Conservation (phyloP, 1,284 basidiomycete species). For the Taiwanofungus camphoratus region DNA sequence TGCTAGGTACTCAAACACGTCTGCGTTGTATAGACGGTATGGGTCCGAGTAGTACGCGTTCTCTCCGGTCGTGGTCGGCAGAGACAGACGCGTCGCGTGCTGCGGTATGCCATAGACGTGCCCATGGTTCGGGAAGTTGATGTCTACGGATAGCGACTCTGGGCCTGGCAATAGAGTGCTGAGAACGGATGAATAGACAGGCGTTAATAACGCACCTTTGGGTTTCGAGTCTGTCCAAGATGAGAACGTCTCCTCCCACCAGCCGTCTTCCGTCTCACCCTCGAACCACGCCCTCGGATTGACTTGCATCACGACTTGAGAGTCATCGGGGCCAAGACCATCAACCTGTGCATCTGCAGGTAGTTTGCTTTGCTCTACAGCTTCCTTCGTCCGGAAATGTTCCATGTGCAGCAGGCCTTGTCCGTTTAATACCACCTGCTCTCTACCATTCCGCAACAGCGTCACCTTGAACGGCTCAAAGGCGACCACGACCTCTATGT, state of each 20-base stretch:
- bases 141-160: conserved; percentile 89
- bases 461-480: conserved; percentile 74
- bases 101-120: conserved; percentile 96
- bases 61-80: conserved; percentile 79
- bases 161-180: conserved; percentile 60
- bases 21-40: conserved; percentile 93
- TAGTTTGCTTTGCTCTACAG: conserved; percentile 30
- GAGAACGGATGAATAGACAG: background rate
- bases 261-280: conserved; percentile 74
- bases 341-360: conserved; percentile 15
- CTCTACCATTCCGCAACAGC: conserved; percentile 67
- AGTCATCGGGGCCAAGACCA: conserved; percentile 35
- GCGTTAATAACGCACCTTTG: conserved; percentile 56
- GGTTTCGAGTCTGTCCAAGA: conserved; percentile 92
- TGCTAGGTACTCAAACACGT: conserved; percentile 96
- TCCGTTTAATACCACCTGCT: conserved; percentile 88
- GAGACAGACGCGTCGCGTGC: conserved; percentile 86
- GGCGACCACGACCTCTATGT: conserved; percentile 61
- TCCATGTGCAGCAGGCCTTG: conserved; percentile 94
- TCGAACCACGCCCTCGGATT: conserved; percentile 80
- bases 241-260: conserved; percentile 87
- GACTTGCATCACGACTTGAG: conserved; percentile 52
- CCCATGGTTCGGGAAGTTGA: conserved; percentile 87
- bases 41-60: conserved; percentile 78
- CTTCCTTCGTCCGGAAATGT: conserved; percentile 79